Evolutionary conservation across 106 monocot genomes (phyloP).

Genomic region (Alisma plantagoaquatica): DNA sequence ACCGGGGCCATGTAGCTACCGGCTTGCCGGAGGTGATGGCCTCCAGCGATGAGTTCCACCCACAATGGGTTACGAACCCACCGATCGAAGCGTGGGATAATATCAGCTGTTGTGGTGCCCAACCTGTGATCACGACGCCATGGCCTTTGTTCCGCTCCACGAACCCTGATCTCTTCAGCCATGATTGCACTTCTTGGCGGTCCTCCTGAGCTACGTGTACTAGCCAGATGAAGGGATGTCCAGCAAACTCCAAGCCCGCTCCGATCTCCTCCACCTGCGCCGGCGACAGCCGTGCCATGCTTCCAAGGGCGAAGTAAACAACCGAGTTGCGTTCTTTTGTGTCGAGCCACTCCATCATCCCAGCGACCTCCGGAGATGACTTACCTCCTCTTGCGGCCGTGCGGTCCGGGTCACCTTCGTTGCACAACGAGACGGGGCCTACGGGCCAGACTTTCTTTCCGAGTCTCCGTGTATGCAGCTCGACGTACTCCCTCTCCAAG

Average conservation of each 20-base stretch:
- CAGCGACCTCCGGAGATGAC: background rate
- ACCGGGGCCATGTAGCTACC: constrained; percentile 12
- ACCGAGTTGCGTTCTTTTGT: constrained; percentile 17
- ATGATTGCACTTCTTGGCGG: background rate
- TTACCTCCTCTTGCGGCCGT: background rate
- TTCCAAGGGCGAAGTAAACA: constrained; percentile 42
- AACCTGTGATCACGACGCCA: constrained; percentile 6
- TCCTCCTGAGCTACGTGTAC: no score
- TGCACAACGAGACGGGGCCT: constrained; percentile 8
- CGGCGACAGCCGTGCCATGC: constrained; percentile 19
- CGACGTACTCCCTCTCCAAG: constrained; percentile 14
- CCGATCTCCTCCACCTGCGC: constrained; percentile 34
- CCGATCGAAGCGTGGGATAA: background rate
- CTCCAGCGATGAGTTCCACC: constrained; percentile 16
- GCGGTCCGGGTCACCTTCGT: background rate
- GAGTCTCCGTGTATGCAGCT: background rate
- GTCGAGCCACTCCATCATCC: constrained; percentile 21
- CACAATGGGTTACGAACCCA: constrained; percentile 9
- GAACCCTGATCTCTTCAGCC: constrained; percentile 6
- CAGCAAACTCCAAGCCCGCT: constrained; percentile 12
- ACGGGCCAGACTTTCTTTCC: constrained; percentile 3
- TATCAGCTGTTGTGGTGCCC: constrained; percentile 7
- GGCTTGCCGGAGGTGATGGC: constrained; percentile 4
- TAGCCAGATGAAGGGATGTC: constrained; percentile 13
- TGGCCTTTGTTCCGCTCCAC: constrained; percentile 1